phyloP scores from a whole-genome alignment of 2,329 filamentous ascomycete genomes.

The Fusarium hostae region DNA sequence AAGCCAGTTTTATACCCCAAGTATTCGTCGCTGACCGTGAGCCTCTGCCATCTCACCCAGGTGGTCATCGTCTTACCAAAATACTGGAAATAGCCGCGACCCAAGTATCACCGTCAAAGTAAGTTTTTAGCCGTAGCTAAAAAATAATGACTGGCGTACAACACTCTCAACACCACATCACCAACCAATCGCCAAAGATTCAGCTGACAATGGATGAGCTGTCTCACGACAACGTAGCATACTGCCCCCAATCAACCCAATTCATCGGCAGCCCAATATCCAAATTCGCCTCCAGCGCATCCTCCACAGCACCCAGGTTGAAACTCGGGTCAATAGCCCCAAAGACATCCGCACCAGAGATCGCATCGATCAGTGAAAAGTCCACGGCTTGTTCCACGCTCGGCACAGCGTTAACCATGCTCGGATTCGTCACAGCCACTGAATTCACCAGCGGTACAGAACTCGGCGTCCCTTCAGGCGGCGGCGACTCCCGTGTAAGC shows the following conservation, averaged over 20 bases:
- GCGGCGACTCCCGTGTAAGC: conserved; percentile 52
- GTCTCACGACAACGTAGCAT: conserved; percentile 42
- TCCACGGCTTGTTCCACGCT: conserved; percentile 53
- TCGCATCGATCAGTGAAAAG: conserved; percentile 55
- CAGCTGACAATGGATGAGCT: conserved; percentile 8
- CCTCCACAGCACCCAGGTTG: conserved; percentile 64
- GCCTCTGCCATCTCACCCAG: not conserved
- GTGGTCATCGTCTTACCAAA: not conserved
- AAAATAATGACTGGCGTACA: not conserved
- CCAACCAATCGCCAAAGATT: not conserved
- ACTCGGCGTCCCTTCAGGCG: conserved; percentile 38
- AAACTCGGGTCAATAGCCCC: conserved; percentile 66
- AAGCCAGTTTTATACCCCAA: conserved; percentile 2
- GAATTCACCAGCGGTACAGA: conserved; percentile 23
- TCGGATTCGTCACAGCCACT: conserved; percentile 37
- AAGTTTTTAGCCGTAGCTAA: not conserved
- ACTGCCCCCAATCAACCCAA: conserved; percentile 60
- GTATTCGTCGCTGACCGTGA: not conserved
- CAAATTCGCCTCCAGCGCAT: conserved; percentile 64
- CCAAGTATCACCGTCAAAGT: not conserved
- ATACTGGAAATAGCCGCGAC: not conserved
- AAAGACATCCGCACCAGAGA: conserved; percentile 64
- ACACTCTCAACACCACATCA: not conserved
- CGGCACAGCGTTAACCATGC: conserved; percentile 42
- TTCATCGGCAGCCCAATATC: conserved; percentile 65